Base-by-base conservation (phyloP, 1,284 basidiomycete species). In the Ganoderma resinaceum region DNA sequence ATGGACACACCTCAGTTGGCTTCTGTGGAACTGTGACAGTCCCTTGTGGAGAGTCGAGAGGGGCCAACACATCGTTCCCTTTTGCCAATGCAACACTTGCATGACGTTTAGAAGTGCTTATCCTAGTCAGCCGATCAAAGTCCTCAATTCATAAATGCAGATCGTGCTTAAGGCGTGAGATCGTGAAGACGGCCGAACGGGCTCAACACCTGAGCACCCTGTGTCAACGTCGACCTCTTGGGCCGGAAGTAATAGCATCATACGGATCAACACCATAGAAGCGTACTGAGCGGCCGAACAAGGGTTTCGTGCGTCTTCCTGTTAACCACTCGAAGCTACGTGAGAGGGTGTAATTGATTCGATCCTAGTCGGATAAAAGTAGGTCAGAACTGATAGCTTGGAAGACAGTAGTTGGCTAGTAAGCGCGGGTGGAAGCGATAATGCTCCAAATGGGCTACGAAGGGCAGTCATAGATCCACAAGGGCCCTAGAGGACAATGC, bases 21-120 rank as follows among this genome's bases (percentile, higher is more conserved):
- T 71, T 57, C 62, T 68, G 62, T 77, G 71, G 20, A 68, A 66
- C 69, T 72, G 23, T 23, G 26, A 65, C 73, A 75, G n/a, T n/a
- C n/a, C n/a, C n/a, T n/a, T n/a, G n/a, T n/a, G n/a, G 23, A 77
- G 74, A 9, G 69, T 63, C 64, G 74, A 70, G 31, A 33, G 6
- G 8, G 29, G 6, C 23, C 2, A 26, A 23, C 12, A 8, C 12
- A 26, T 49, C 46, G 26, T 26, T 49, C 46, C 11, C 8, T 12
- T 11, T 26, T 49, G 2, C 46, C 11, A 26, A n/a, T n/a, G n/a
- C n/a, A n/a, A n/a, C n/a, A n/a, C n/a, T n/a, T 26, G 46, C 23
- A 26, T 26, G 43, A 8, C 23, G 12, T 49, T 23, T 23, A 7
- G 20, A 49, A 49, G 46, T 12, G 23, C 46, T 4, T 26, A 26